Evolutionary conservation across 2,329 filamentous ascomycete species (phyloP).

Genomic region (Alternaria ethzedia): DNA sequence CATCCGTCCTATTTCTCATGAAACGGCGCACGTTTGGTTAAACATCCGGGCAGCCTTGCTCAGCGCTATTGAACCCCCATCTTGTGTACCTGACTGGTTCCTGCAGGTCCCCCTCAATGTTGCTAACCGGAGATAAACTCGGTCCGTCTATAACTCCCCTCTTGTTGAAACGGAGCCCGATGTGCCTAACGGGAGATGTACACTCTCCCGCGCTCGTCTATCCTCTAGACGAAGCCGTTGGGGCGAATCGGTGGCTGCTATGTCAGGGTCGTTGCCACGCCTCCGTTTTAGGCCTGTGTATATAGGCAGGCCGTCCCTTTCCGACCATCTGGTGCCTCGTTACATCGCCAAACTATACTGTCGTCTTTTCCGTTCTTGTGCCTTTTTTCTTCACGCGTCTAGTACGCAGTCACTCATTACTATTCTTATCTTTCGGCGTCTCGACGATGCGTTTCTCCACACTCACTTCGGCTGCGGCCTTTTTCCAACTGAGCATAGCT

Average conservation of each 20-base stretch:
- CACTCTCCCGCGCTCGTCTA: constrained; percentile 15
- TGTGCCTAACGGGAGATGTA: constrained; percentile 19
- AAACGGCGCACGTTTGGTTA: constrained; percentile 34
- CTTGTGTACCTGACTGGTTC: constrained; percentile 21
- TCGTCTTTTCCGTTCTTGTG: constrained; percentile 25
- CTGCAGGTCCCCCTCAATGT: constrained; percentile 24
- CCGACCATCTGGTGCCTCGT: constrained; percentile 9
- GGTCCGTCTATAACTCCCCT: constrained; percentile 10
- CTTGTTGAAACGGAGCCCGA: constrained; percentile 31
- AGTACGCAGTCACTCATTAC: constrained; percentile 43
- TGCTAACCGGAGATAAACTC: constrained; percentile 24
- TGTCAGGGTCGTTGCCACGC: constrained; percentile 12
- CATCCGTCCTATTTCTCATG: constrained; percentile 37
- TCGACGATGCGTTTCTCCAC: constrained; percentile 47
- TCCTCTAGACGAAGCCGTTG: constrained; percentile 9
- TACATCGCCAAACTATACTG: constrained; percentile 23
- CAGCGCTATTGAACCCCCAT: constrained; percentile 20
- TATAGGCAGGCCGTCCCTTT: constrained; percentile 29
- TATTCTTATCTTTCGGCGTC: constrained; percentile 25
- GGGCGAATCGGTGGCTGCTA: constrained; percentile 19
- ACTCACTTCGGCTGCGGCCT: constrained; percentile 42
- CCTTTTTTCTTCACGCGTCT: constrained; percentile 38
- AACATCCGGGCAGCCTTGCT: constrained; percentile 23
- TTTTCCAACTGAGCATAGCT: constrained; percentile 47
- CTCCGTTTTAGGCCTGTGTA: constrained; percentile 18